Percentiles rank a stretch among this genome's conserved stretches.
phyloP scores from a whole-genome alignment of 164 flowering plant genomes.

The Chloranthus sessilifolius region DNA sequence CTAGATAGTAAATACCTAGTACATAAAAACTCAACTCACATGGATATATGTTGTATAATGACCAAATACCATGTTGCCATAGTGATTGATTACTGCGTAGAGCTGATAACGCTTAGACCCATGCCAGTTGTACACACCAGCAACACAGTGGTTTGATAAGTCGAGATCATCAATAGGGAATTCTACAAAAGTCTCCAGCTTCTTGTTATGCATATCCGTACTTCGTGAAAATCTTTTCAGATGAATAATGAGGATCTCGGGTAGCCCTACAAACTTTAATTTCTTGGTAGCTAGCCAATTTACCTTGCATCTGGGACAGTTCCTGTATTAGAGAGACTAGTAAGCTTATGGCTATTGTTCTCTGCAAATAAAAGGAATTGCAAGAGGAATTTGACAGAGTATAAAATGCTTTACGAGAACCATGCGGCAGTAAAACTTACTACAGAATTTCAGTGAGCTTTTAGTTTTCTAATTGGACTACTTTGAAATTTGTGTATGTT shows the following conservation, averaged over 20 bases:
- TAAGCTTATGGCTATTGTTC: too few relatives aligned
- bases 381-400: too few relatives aligned
- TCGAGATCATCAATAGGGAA: slow-evolving; percentile 82
- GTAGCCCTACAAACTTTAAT: slow-evolving; percentile 93
- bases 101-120: slow-evolving; percentile 52
- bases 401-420: too few relatives aligned
- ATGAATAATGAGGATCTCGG: slow-evolving; percentile 87
- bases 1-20: neutral
- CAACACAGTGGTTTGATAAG: slow-evolving; percentile 56
- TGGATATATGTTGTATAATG: slow-evolving; percentile 89
- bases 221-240: slow-evolving; percentile 87
- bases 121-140: slow-evolving; percentile 32
- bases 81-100: slow-evolving; percentile 89
- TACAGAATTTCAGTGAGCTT: too few relatives aligned
- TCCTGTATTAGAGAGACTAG: slow-evolving; percentile 41
- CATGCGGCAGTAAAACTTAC: too few relatives aligned
- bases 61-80: slow-evolving; percentile 95
- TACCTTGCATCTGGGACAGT: slow-evolving; percentile 79
- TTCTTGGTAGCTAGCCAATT: slow-evolving; percentile 91
- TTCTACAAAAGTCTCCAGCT: slow-evolving; percentile 78
- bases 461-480: too few relatives aligned
- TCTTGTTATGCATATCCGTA: slow-evolving; percentile 73
- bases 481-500: too few relatives aligned
- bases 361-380: too few relatives aligned
- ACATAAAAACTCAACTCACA: slow-evolving; percentile 60